Percentiles rank a stretch among this genome's conserved stretches.
phyloP scores from a whole-genome alignment of 2,329 filamentous ascomycete species.

The Pseudocercospora fuligena region DNA sequence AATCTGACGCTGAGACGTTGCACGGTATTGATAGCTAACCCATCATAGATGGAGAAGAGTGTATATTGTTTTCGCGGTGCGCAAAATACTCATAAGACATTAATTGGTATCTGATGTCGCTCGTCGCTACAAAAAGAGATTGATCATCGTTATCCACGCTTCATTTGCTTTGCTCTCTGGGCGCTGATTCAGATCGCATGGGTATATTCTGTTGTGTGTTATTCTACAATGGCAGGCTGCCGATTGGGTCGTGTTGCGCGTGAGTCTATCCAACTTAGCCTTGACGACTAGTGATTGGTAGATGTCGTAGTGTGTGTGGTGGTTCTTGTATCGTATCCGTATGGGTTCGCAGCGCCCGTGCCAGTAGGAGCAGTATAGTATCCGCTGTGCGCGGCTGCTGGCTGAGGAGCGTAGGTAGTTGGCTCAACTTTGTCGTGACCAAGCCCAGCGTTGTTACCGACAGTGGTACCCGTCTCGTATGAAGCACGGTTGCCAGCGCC shows the following conservation, averaged over 20 bases:
- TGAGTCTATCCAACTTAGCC: background rate
- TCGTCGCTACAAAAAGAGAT: background rate
- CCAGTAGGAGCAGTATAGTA: conserved; percentile 54
- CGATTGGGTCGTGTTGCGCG: background rate
- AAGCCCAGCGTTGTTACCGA: conserved; percentile 41
- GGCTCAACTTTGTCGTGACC: conserved; percentile 40
- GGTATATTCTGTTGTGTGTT: background rate
- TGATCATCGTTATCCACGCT: background rate
- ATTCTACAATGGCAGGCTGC: background rate
- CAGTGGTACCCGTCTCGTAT: conserved; percentile 57
- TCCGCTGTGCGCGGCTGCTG: conserved; percentile 42
- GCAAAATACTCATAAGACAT: background rate
- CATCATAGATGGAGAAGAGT: no score
- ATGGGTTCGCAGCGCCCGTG: conserved; percentile 45
- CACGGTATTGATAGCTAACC: no score
- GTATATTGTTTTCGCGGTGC: no score
- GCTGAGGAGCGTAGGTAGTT: conserved; percentile 18
- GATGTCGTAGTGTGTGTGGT: conserved; percentile 33
- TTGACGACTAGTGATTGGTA: conserved; percentile 37
- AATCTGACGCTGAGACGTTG: no score
- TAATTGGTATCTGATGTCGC: background rate
- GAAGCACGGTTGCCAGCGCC: conserved; percentile 47
- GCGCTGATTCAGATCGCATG: background rate
- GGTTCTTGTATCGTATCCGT: conserved; percentile 44
- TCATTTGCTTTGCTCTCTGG: background rate